A percentile compares a stretch with the other conserved stretches of the same genome.
These are phyloP conservation scores for Alternaria ethzedia DNA, from an alignment of 2,329 filamentous ascomycete species.

Conservation along the genomic window DNA sequence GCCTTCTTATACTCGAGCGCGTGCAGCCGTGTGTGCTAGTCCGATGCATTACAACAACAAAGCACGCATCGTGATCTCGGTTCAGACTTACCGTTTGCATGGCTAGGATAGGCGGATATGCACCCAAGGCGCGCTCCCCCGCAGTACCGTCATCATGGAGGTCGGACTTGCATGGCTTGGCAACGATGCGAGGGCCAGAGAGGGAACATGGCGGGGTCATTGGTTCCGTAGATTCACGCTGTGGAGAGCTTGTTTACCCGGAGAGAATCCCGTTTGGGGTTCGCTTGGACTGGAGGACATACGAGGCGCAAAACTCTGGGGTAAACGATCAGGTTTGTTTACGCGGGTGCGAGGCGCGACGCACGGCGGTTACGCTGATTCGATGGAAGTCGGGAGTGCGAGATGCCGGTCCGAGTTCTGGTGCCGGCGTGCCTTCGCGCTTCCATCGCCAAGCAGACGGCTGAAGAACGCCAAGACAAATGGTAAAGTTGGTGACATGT, in stretches of 20 bases:
- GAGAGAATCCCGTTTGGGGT: slow-evolving; percentile 16
- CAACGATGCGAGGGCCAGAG: slow-evolving; percentile 11
- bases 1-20: slow-evolving; percentile 17
- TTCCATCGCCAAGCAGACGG: neutral
- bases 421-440: neutral
- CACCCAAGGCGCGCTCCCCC: slow-evolving; percentile 30
- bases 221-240: slow-evolving; percentile 2
- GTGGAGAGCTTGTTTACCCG: slow-evolving; percentile 9
- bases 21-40: neutral
- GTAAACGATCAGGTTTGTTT: slow-evolving; percentile 6
- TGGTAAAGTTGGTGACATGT: neutral
- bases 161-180: slow-evolving; percentile 19
- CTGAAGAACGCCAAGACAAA: neutral
- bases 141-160: slow-evolving; percentile 21
- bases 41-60: neutral
- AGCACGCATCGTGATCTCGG: slow-evolving; percentile 2
- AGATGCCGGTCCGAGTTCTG: neutral
- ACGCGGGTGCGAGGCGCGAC: neutral
- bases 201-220: slow-evolving; percentile 20
- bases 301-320: slow-evolving; percentile 10
- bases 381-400: slow-evolving; percentile 7
- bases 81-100: slow-evolving; percentile 12
- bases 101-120: slow-evolving; percentile 7
- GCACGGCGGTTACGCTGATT: neutral
- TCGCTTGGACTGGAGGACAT: neutral